Base-by-base conservation (phyloP, 805 yeast species). In the Candida endomychidarum region DNA sequence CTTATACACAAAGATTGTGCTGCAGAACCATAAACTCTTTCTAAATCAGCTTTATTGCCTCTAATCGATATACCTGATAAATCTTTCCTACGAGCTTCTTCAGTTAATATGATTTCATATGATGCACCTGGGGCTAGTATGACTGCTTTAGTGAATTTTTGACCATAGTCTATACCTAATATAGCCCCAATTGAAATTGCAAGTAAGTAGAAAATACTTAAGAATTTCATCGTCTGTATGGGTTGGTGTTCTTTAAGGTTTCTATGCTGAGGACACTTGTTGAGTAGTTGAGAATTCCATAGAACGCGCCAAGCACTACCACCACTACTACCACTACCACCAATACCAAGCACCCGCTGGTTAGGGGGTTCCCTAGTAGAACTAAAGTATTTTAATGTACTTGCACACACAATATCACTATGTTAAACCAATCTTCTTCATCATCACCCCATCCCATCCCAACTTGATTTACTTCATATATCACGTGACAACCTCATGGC, bases 21-120 rank as follows among this genome's bases (percentile, higher is more conserved):
- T n/a, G 81, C 74, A 1, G 87, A 76, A 3, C 97, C 97, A 56
- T 80, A 88, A 1, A 78, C 65, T 51, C 98, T 74, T 54, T 85
- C 91, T 11, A 83, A 44, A 20, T 67, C 67, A 5, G 63, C 51
- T 12, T 48, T 47, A 29, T 41, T 59, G 1, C 67, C 59, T 37
- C 80, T 75, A 45, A 90, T 70, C 0, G 86, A 81, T 9, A 93
- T 51, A 1, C 95, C 96, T 3, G 90, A 75, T 4, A 81, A 69
- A 53, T 91, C 98, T 58, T 93, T 93, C 42, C 99, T 74, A 62
- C 89, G 87, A 2, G 96, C 83, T 53, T 93, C 98, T 18, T 87
- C 83, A 3, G 97, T 87, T 46, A 93, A 67, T 10, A 93, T 83
- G 28, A 93, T 75, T 54, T 93, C 98, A 56, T 90, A 81, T 11